These are phyloP conservation scores for Phytophthora syringae DNA, from an alignment of 352 stramenopile genomes.

Conservation along the genomic window DNA sequence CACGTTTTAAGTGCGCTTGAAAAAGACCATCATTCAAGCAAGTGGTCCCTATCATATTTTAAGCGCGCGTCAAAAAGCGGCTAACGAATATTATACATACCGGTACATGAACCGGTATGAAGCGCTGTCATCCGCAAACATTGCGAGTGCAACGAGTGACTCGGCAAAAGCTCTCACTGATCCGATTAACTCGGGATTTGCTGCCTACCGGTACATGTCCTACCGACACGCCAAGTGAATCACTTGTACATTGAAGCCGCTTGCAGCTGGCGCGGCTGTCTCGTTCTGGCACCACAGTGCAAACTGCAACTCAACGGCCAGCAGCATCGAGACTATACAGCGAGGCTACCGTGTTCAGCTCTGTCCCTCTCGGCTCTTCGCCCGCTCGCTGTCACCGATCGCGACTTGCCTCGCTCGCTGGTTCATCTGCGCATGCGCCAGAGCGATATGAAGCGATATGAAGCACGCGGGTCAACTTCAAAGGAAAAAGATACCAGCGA, in stretches of 20 bases:
- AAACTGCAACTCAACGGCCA: not conserved
- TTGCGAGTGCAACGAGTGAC: too few relatives aligned
- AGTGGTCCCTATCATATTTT: too few relatives aligned
- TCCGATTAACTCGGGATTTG: not conserved
- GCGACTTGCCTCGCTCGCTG: not conserved
- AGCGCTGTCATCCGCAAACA: not conserved
- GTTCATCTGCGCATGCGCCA: not conserved
- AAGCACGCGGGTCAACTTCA: too few relatives aligned
- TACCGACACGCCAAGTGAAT: not conserved
- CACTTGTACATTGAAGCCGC: not conserved
- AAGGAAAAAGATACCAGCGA: too few relatives aligned
- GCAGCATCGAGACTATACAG: not conserved
- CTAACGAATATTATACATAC: too few relatives aligned
- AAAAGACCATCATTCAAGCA: not conserved
- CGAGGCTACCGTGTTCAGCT: not conserved
- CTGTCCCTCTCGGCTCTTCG: not conserved
- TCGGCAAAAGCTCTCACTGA: not conserved
- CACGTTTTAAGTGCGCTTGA: not conserved
- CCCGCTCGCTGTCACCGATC: not conserved
- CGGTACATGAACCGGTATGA: too few relatives aligned
- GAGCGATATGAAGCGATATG: not conserved
- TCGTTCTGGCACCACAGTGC: not conserved
- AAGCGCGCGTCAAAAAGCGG: too few relatives aligned
- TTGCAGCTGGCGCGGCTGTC: not conserved
- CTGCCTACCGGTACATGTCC: not conserved